A percentile compares a stretch with the other conserved stretches of the same genome.
phyloP scores from a whole-genome alignment of 202 grass and related monocot species.

The Setaria italica region DNA sequence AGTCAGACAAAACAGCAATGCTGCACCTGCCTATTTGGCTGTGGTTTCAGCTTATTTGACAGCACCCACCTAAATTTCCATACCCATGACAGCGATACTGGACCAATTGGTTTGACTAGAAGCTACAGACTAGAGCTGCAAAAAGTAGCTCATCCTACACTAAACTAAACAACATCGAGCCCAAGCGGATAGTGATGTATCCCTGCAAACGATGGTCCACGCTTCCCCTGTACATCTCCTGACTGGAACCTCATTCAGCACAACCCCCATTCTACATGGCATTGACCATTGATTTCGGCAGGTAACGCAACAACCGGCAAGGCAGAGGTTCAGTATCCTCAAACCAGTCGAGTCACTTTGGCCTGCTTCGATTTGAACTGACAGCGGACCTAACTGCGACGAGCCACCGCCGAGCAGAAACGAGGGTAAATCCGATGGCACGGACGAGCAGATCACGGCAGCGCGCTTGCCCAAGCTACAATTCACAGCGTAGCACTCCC shows the following conservation, averaged over 20 bases:
- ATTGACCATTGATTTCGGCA: neutral
- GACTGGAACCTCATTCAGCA: neutral
- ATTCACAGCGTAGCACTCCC: neutral
- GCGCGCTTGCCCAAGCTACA: neutral
- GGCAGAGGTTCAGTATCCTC: neutral
- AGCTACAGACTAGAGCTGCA: neutral
- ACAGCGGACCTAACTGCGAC: neutral
- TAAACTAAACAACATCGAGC: neutral
- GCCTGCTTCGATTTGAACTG: neutral
- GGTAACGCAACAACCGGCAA: neutral
- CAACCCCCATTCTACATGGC: neutral
- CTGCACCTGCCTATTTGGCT: neutral
- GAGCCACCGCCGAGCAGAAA: neutral
- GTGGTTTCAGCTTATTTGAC: neutral
- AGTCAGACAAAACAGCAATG: neutral
- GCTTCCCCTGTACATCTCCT: too few species aligned
- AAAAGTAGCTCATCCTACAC: neutral
- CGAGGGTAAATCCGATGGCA: neutral
- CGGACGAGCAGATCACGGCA: conserved; percentile 28
- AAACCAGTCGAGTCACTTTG: neutral
- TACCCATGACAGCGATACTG: neutral
- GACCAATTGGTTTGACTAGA: conserved; percentile 3
- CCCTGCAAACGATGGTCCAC: neutral
- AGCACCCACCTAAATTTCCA: neutral
- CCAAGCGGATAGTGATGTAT: neutral